Evolutionary conservation across 73 alveolate species (phyloP).

Genomic region (Stentor coeruleus): DNA sequence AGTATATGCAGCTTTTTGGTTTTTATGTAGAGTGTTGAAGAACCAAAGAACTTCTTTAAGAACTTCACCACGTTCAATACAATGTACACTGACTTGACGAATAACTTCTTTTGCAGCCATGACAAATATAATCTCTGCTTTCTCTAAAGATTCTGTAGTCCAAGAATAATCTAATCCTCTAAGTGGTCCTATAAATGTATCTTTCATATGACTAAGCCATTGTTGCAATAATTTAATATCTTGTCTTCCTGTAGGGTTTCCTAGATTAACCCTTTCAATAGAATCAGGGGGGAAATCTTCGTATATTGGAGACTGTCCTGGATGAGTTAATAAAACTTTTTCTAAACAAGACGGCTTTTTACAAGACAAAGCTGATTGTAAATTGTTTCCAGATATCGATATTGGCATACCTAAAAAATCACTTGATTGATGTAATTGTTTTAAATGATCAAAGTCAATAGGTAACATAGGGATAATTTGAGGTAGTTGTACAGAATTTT

Average conservation of each 20-base stretch:
- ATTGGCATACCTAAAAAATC: not conserved
- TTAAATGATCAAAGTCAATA: not conserved
- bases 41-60: slow-evolving; percentile 21
- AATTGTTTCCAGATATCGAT: not conserved
- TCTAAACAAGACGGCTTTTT: slow-evolving; percentile 10
- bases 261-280: not conserved
- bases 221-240: not conserved
- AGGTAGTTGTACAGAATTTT: slow-evolving; percentile 1
- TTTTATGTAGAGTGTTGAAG: not conserved
- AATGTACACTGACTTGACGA: slow-evolving; percentile 14
- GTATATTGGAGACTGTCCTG: not conserved
- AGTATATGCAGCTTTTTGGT: not conserved
- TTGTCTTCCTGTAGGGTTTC: slow-evolving; percentile 25
- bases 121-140: not conserved
- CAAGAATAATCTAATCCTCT: not conserved
- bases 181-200: not conserved
- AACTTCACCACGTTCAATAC: slow-evolving; percentile 21
- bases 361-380: not conserved
- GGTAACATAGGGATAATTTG: not conserved
- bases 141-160: not conserved
- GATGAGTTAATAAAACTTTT: not conserved
- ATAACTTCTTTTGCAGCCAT: slow-evolving; percentile 17
- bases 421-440: not conserved
- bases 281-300: not conserved
- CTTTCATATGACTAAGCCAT: slow-evolving; percentile 12